phyloP scores from a whole-genome alignment of 331 rosid genomes.

The Cydonia oblonga region DNA sequence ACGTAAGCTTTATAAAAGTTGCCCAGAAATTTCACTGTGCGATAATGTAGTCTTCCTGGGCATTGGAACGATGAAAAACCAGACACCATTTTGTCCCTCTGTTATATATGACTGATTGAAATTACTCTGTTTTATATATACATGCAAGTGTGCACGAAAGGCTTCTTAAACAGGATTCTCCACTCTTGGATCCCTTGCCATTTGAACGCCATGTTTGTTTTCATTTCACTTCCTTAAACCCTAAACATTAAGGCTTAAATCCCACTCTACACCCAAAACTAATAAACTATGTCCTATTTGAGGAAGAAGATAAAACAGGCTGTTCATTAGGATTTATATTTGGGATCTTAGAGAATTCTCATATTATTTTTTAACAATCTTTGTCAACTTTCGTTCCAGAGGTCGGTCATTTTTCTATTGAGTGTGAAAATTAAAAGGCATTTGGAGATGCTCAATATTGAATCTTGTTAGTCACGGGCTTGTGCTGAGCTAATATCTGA shows the following conservation, averaged over 20 bases:
- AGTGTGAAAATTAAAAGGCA: not conserved
- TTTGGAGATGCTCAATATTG: not conserved
- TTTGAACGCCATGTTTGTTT: not conserved
- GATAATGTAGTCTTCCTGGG: too few relatives aligned
- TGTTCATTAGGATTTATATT: too few relatives aligned
- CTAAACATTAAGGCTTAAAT: not conserved
- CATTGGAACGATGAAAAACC: too few relatives aligned
- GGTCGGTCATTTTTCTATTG: not conserved
- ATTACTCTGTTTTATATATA: not conserved
- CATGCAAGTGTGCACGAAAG: not conserved
- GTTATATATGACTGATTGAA: too few relatives aligned
- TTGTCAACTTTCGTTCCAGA: too few relatives aligned
- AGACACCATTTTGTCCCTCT: too few relatives aligned
- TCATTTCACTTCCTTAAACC: not conserved
- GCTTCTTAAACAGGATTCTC: not conserved
- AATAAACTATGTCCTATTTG: not conserved
- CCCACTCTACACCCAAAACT: not conserved
- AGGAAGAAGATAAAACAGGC: too few relatives aligned
- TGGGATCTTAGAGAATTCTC: too few relatives aligned
- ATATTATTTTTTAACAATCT: too few relatives aligned
- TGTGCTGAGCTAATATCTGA: constrained; percentile 18
- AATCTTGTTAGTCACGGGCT: not conserved
- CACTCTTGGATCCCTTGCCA: not conserved
- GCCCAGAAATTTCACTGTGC: too few relatives aligned
- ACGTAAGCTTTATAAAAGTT: too few relatives aligned